phyloP scores from a whole-genome alignment of 2,329 filamentous ascomycete species.

The Dactylellina drechsleri region DNA sequence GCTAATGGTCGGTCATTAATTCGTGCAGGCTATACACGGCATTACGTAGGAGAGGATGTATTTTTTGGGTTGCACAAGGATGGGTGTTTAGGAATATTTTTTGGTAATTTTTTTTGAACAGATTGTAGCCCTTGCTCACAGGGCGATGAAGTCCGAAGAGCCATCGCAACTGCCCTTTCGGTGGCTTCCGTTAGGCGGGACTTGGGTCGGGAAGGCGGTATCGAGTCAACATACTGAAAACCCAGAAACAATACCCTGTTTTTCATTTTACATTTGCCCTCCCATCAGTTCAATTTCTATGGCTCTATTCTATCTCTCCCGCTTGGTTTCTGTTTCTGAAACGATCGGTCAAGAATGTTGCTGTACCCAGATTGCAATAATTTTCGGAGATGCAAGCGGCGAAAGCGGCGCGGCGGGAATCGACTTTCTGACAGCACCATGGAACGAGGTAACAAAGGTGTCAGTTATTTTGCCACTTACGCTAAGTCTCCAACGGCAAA shows the following conservation, averaged over 20 bases:
- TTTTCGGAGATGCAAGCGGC: constrained; percentile 22
- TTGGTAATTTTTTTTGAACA: constrained; percentile 43
- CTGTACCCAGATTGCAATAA: background rate
- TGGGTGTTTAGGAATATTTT: constrained; percentile 35
- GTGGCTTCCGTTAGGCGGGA: constrained; percentile 21
- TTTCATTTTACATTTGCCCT: too few species aligned
- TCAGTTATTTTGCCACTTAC: too few species aligned
- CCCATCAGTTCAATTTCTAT: too few species aligned
- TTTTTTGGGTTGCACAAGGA: constrained; percentile 48
- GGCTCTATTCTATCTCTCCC: too few species aligned
- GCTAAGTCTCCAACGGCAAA: constrained; percentile 16
- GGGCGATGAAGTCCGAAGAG: constrained; percentile 19
- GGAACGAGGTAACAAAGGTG: too few species aligned
- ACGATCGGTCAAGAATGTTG: too few species aligned
- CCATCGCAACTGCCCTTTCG: constrained; percentile 42
- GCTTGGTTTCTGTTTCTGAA: too few species aligned
- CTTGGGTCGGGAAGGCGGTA: too few species aligned
- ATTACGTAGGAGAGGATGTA: constrained; percentile 35
- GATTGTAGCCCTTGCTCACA: constrained; percentile 18
- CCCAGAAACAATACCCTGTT: too few species aligned
- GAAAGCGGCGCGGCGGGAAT: constrained; percentile 36
- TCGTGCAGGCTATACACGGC: constrained; percentile 51
- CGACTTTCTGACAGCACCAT: background rate
- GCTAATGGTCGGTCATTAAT: constrained; percentile 5
- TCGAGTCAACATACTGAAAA: too few species aligned